Conservation (phyloP, 2,329 filamentous ascomycete genomes). For the Aspergillus sojae region DNA sequence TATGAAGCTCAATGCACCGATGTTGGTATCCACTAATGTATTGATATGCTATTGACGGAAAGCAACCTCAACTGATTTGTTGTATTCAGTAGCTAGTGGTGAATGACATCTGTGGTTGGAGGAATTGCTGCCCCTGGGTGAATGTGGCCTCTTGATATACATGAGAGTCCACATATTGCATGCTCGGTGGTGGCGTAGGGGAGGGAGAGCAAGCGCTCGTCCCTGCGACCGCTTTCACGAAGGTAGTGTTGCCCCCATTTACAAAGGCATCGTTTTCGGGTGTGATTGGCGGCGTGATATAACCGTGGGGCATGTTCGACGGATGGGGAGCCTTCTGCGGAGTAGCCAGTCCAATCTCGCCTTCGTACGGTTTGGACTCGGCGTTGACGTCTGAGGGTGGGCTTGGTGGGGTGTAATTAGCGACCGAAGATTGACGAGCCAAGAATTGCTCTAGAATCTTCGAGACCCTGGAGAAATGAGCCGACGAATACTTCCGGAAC, state of each 20-base stretch:
- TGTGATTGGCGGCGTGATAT: slow-evolving; percentile 52
- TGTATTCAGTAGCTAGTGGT: slow-evolving; percentile 34
- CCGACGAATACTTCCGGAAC: slow-evolving; percentile 68
- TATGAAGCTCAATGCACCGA: slow-evolving; percentile 11
- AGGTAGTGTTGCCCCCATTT: slow-evolving; percentile 37
- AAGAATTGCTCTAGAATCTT: slow-evolving; percentile 68
- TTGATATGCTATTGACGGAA: slow-evolving; percentile 12
- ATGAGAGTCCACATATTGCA: slow-evolving; percentile 40
- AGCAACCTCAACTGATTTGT: slow-evolving; percentile 4
- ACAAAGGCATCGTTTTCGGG: slow-evolving; percentile 48
- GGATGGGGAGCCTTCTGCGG: slow-evolving; percentile 43
- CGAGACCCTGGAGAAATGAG: slow-evolving; percentile 67
- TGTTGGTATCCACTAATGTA: slow-evolving; percentile 13
- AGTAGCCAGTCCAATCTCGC: slow-evolving; percentile 46
- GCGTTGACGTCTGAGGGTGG: slow-evolving; percentile 41
- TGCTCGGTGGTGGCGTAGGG: slow-evolving; percentile 38
- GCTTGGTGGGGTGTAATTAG: slow-evolving; percentile 46
- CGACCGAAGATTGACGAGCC: slow-evolving; percentile 61
- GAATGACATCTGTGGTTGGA: slow-evolving; percentile 38
- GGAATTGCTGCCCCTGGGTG: slow-evolving; percentile 37
- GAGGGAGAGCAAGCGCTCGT: slow-evolving; percentile 39
- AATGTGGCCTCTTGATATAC: slow-evolving; percentile 41
- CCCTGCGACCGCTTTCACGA: slow-evolving; percentile 30
- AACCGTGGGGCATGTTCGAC: slow-evolving; percentile 43
- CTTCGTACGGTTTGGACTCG: slow-evolving; percentile 44